phyloP scores from a whole-genome alignment of 805 yeast species.

The Saccharomyces jurei region DNA sequence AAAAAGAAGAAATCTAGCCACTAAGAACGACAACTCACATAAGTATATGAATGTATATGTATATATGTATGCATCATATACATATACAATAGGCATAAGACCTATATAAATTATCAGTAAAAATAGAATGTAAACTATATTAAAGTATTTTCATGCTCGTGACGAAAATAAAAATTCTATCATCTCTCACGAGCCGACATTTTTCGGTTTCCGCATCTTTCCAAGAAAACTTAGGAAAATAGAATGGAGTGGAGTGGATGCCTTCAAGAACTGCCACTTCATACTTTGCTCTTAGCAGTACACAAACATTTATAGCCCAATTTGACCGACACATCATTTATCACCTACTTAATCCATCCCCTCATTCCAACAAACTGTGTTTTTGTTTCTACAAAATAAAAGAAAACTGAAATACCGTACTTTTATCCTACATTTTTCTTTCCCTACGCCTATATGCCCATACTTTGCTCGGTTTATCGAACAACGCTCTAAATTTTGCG shows the following conservation, averaged over 20 bases:
- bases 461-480: neutral
- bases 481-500: neutral
- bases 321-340: neutral
- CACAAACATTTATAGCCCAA: neutral
- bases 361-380: neutral
- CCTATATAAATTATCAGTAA: neutral
- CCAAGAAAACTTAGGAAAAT: neutral
- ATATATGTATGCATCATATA: too few relatives aligned
- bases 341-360: neutral
- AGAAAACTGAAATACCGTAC: neutral
- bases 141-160: neutral
- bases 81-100: neutral
- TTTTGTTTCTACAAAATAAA: neutral
- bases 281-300: neutral
- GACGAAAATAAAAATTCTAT: neutral
- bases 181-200: neutral
- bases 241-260: neutral
- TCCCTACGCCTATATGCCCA: neutral
- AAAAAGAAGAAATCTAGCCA: slow-evolving; percentile 33
- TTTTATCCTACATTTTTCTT: neutral
- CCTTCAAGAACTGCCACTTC: neutral
- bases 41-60: too few relatives aligned
- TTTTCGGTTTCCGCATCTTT: neutral
- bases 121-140: neutral
- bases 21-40: neutral